phyloP scores from a whole-genome alignment of 192 early-diverging fungal species.

The Mortierella claussenii region DNA sequence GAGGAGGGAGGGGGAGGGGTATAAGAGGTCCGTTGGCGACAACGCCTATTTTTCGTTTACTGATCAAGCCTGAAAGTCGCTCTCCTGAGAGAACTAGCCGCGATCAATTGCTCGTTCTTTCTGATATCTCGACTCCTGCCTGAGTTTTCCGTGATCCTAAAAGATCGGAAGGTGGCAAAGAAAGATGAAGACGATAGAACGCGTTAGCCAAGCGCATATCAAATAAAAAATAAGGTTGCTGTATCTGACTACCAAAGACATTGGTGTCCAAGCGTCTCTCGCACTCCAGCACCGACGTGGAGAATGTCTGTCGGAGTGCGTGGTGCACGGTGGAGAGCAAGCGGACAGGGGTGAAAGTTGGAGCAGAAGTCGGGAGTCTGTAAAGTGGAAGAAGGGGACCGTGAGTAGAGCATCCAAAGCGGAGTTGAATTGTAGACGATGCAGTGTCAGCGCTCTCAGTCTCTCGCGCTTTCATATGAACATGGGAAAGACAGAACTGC shows the following conservation, averaged over 20 bases:
- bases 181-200: neutral
- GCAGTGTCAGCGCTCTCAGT: neutral
- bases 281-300: too few species aligned
- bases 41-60: slow-evolving; percentile 9
- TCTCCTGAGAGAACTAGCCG: slow-evolving; percentile 14
- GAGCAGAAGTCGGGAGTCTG: too few species aligned
- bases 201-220: too few species aligned
- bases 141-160: neutral
- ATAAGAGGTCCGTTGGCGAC: slow-evolving; percentile 25
- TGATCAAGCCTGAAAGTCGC: slow-evolving; percentile 32
- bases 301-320: neutral
- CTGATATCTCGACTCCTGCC: neutral
- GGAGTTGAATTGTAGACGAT: too few species aligned
- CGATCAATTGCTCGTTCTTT: slow-evolving; percentile 24
- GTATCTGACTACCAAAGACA: too few species aligned
- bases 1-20: neutral
- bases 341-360: too few species aligned
- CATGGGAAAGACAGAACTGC: too few species aligned
- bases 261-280: too few species aligned
- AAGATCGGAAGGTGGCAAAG: neutral
- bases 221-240: too few species aligned
- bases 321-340: too few species aligned
- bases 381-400: too few species aligned
- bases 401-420: too few species aligned
- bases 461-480: neutral